phyloP scores from a whole-genome alignment of 768 basidiomycete genomes.

The Pleurotus giganteus region DNA sequence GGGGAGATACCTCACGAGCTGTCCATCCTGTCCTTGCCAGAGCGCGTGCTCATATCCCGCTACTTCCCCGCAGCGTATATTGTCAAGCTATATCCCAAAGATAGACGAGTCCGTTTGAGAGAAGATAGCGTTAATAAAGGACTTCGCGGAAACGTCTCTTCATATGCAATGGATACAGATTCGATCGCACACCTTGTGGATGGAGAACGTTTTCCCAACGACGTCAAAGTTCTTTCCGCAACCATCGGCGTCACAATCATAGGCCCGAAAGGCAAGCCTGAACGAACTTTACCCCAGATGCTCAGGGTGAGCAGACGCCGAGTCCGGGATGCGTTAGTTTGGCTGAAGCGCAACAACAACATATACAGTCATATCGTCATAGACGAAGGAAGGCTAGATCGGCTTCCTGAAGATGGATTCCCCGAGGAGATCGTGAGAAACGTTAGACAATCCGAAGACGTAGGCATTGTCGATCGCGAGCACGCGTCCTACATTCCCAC shows the following conservation, averaged over 20 bases:
- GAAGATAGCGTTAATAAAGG: slow-evolving; percentile 19
- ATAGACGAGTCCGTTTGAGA: neutral
- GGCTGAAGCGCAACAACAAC: slow-evolving; percentile 28
- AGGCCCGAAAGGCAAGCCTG: slow-evolving; percentile 7
- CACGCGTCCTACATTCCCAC: slow-evolving; percentile 15
- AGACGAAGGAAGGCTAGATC: slow-evolving; percentile 1
- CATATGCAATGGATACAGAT: slow-evolving; percentile 27
- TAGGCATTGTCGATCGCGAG: slow-evolving; percentile 11
- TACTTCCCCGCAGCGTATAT: slow-evolving; percentile 25
- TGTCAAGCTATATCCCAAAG: slow-evolving; percentile 25
- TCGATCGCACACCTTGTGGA: too few relatives aligned
- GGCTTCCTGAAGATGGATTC: slow-evolving; percentile 15
- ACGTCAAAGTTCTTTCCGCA: slow-evolving; percentile 12
- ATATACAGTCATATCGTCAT: slow-evolving; percentile 21
- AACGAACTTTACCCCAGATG: neutral
- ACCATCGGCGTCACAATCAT: slow-evolving; percentile 18
- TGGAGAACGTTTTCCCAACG: slow-evolving; percentile 8
- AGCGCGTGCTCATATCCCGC: slow-evolving; percentile 26
- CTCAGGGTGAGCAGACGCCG: slow-evolving; percentile 7
- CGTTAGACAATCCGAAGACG: slow-evolving; percentile 8
- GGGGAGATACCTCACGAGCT: slow-evolving; percentile 24
- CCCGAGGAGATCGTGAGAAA: slow-evolving; percentile 10
- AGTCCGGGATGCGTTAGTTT: slow-evolving; percentile 23
- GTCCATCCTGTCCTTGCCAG: slow-evolving; percentile 21
- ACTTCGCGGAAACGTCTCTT: slow-evolving; percentile 34